These are phyloP conservation scores for Baorangia bicolor DNA, from an alignment of 768 basidiomycete species.

Conservation along the genomic window DNA sequence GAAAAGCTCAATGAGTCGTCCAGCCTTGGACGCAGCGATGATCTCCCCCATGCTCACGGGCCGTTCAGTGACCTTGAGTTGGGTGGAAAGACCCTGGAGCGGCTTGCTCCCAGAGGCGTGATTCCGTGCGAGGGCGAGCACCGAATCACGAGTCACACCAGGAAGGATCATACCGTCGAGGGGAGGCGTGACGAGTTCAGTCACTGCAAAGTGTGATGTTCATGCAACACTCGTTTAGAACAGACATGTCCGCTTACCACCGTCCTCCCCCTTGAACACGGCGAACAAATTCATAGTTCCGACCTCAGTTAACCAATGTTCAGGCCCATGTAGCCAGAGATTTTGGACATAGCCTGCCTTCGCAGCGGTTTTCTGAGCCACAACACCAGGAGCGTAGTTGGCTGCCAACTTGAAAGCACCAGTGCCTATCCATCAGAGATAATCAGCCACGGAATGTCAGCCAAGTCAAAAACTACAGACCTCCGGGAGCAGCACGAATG, in stretches of 20 bases:
- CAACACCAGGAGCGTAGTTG: conserved; percentile 86
- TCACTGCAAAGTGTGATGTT: conserved; percentile 29
- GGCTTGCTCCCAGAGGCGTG: conserved; percentile 50
- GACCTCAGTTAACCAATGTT: conserved; percentile 58
- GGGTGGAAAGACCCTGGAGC: conserved; percentile 52
- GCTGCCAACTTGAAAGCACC: conserved; percentile 86
- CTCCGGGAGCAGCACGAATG: conserved; percentile 84
- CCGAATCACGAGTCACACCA: conserved; percentile 64
- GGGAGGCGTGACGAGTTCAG: conserved; percentile 64
- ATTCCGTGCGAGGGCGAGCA: conserved; percentile 46
- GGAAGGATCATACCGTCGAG: conserved; percentile 66
- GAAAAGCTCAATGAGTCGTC: conserved; percentile 50
- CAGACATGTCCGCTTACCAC: conserved; percentile 41
- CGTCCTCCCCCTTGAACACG: conserved; percentile 69
- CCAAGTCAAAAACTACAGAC: conserved; percentile 32
- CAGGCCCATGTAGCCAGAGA: conserved; percentile 80
- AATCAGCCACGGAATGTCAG: conserved; percentile 7
- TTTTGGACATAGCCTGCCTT: conserved; percentile 82
- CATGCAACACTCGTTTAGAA: neutral
- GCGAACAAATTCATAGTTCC: conserved; percentile 94
- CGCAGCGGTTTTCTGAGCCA: conserved; percentile 79
- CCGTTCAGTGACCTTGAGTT: conserved; percentile 63
- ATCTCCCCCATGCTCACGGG: conserved; percentile 77
- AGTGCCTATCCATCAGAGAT: conserved; percentile 48
- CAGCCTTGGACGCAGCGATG: conserved; percentile 42